Evolutionary conservation across 2,329 filamentous ascomycete species (phyloP).

Genomic region (Thielaviopsis populi): DNA sequence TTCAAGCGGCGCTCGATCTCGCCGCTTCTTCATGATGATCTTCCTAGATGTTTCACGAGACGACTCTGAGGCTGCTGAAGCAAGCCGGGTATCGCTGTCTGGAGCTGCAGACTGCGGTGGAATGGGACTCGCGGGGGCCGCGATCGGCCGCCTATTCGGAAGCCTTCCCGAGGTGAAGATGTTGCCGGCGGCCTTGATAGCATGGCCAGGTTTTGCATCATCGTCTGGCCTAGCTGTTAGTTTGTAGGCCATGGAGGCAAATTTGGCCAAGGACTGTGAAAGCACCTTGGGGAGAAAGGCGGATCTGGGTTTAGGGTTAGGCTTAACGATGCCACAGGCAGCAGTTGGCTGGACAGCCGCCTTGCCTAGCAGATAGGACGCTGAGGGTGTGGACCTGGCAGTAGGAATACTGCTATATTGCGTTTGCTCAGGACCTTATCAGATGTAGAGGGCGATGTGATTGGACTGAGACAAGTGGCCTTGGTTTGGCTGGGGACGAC

Average conservation of each 20-base stretch:
- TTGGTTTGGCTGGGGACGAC: no score
- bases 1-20: not conserved
- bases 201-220: not conserved
- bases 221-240: not conserved
- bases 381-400: not conserved
- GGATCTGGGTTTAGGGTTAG: not conserved
- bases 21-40: not conserved
- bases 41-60: not conserved
- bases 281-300: not conserved
- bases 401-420: not conserved
- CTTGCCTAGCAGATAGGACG: not conserved
- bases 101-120: not conserved
- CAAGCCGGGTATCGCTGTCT: not conserved
- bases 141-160: not conserved
- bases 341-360: not conserved
- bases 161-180: slow-evolving; percentile 32
- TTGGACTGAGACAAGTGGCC: no score
- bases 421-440: not conserved
- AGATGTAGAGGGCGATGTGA: not conserved
- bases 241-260: not conserved
- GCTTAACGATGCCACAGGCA: not conserved
- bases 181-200: slow-evolving; percentile 23
- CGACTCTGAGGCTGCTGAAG: not conserved
- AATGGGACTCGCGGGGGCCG: not conserved
- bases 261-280: not conserved